These are phyloP conservation scores for Chaetomium globosum DNA, from an alignment of 2,329 filamentous ascomycete species.

Conservation along the genomic window DNA sequence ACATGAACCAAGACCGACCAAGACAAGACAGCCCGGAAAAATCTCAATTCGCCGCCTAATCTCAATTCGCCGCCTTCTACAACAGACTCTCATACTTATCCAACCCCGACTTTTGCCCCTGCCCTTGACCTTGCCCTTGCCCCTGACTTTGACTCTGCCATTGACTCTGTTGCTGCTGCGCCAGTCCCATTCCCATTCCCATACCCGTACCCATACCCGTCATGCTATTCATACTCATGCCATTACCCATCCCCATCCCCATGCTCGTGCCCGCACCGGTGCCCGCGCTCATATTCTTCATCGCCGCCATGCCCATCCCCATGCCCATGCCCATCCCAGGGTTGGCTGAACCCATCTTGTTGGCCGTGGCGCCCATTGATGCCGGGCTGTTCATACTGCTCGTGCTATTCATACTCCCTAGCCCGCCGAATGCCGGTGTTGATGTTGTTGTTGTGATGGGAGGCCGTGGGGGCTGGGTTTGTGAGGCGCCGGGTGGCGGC, in stretches of 20 bases:
- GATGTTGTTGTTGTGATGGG: conserved; percentile 23
- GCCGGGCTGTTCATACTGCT: conserved; percentile 31
- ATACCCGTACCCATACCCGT: conserved; percentile 38
- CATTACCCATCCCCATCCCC: conserved; percentile 33
- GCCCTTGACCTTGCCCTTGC: conserved; percentile 38
- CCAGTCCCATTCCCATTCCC: conserved; percentile 32
- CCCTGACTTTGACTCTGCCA: neutral
- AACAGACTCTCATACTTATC: conserved; percentile 71
- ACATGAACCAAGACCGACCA: neutral
- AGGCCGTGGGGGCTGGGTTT: conserved; percentile 33
- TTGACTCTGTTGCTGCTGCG: conserved; percentile 38
- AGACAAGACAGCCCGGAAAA: neutral
- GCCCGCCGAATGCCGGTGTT: conserved; percentile 36
- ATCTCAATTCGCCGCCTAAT: neutral
- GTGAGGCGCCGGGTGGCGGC: conserved; percentile 46
- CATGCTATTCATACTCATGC: conserved; percentile 41
- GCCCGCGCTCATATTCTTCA: conserved; percentile 33
- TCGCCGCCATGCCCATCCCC: conserved; percentile 29
- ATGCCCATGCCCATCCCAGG: conserved; percentile 22
- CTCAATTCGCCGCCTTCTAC: conserved; percentile 38
- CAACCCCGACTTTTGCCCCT: conserved; percentile 55
- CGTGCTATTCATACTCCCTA: conserved; percentile 36
- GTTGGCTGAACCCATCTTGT: conserved; percentile 2
- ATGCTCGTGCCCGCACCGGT: conserved; percentile 32
- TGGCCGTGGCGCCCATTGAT: conserved; percentile 21